Conservation (phyloP, 352 stramenopile species). For the Phytophthora crassamura region DNA sequence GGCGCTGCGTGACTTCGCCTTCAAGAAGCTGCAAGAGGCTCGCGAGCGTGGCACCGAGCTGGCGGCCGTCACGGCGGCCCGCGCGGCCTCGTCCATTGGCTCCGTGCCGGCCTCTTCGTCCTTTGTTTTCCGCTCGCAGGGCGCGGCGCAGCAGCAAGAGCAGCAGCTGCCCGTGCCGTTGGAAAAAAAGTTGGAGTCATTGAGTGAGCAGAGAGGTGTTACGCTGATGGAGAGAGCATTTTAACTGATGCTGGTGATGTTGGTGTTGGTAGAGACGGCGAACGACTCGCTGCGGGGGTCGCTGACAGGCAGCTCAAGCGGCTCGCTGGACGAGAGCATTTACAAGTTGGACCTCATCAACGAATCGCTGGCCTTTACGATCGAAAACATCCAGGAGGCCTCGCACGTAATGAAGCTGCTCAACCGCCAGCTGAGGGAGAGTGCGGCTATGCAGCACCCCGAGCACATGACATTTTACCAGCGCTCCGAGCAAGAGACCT, state of each 20-base stretch:
- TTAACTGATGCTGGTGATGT: not conserved
- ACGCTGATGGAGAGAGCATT: not conserved
- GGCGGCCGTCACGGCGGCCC: constrained; percentile 51
- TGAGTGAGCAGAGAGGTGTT: constrained; percentile 22
- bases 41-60: constrained; percentile 68
- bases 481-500: constrained; percentile 3
- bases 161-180: constrained; percentile 15
- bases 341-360: constrained; percentile 85
- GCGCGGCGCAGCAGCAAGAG: constrained; percentile 15
- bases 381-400: constrained; percentile 82
- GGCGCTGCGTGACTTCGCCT: constrained; percentile 72
- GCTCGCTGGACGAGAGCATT: constrained; percentile 53
- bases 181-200: constrained; percentile 28
- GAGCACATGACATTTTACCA: constrained; percentile 44
- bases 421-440: constrained; percentile 71
- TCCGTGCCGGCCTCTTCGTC: constrained; percentile 50
- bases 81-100: constrained; percentile 60
- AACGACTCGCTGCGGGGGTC: constrained; percentile 53
- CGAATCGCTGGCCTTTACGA: constrained; percentile 81
- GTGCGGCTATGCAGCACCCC: constrained; percentile 45
- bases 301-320: constrained; percentile 39
- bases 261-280: constrained; percentile 38
- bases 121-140: constrained; percentile 53
- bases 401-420: constrained; percentile 77
- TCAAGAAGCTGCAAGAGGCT: constrained; percentile 79